Percentiles rank a stretch among this genome's conserved stretches.
These are phyloP conservation scores for Peterozyma toletana DNA, from an alignment of 805 yeast genomes.

Conservation along the genomic window DNA sequence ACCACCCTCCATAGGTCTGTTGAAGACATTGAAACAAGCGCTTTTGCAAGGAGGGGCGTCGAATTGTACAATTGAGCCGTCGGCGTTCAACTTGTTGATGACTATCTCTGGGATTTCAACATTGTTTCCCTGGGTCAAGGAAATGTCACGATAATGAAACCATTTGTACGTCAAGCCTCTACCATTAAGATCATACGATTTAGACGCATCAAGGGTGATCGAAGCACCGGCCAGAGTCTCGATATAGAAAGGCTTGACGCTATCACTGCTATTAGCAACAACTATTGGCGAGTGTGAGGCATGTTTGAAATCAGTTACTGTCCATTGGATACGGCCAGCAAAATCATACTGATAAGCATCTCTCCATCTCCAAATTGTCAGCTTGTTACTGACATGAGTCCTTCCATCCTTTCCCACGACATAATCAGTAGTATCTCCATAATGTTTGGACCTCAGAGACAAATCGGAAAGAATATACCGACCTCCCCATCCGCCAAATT, in stretches of 20 bases:
- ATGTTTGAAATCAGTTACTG: constrained; percentile 18
- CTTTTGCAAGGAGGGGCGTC: constrained; percentile 9
- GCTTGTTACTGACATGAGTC: constrained; percentile 15
- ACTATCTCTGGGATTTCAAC: constrained; percentile 14
- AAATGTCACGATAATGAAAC: constrained; percentile 19
- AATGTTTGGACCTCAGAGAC: constrained; percentile 13
- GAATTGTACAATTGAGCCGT: constrained; percentile 11
- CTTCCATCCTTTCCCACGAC: constrained; percentile 14
- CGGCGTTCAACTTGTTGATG: constrained; percentile 7
- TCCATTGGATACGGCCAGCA: constrained; percentile 25
- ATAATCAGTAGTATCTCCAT: constrained; percentile 18
- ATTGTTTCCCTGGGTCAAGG: constrained; percentile 16
- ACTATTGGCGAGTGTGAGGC: constrained; percentile 19
- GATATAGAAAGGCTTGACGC: constrained; percentile 14
- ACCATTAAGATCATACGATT: constrained; percentile 18
- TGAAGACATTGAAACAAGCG: constrained; percentile 10
- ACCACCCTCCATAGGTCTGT: constrained; percentile 3
- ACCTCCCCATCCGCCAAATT: constrained; percentile 29
- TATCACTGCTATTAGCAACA: constrained; percentile 15
- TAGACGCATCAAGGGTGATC: constrained; percentile 16
- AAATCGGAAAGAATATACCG: constrained; percentile 18
- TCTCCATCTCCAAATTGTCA: constrained; percentile 28
- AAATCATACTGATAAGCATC: constrained; percentile 22
- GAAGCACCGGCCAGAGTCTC: constrained; percentile 10
- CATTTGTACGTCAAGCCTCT: constrained; percentile 14